Base-by-base conservation (phyloP, 495 filamentous ascomycete species). In the Thozetella sp. region DNA sequence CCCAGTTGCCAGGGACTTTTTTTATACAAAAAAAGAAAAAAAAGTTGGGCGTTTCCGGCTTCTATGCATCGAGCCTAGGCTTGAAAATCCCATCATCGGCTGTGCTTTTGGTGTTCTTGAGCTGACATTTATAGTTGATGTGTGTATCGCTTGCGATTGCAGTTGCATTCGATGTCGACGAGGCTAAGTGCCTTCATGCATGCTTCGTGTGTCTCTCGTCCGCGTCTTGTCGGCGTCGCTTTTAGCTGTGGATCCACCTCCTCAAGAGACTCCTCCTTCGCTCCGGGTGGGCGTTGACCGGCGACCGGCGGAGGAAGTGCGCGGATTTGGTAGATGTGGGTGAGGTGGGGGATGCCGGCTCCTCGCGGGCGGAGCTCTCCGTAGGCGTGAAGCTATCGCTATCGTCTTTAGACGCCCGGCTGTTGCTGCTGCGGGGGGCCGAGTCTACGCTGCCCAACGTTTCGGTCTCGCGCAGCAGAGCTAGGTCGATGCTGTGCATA, bases 181-280 rank as follows among this genome's bases (percentile, higher is more conserved):
- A 37, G 30, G 30, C 30, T 6, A 37, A 17, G 30, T 54, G 15
- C 23, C 34, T 13, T 3, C 23, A 20, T 25, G 46, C 30, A 27
- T 54, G 37, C 37, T 54, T 54, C 26, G 3, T n/a, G 3, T 40
- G 52, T 43, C 54, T 24, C 53, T 27, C 24, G 17, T 11, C 6
- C 46, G 58, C 24, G 52, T 37, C 25, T 26, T 48, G 24, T 48
- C 34, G 12, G 43, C 43, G 20, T 20, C 43, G 43, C 46, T 55
- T 53, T 60, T 65, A 68, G 40, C 43, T 58, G 54, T 66, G 66
- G 25, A 63, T 48, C 53, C 63, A 51, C 46, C 58, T 62, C 53
- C 27, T 25, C 3, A 68, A 22, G 9, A 66, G 56, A 6, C 63
- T 63, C 40, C 63, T 25, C 25, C 50, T 48, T 3, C 61, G 53